Base-by-base conservation (phyloP, 768 basidiomycete species). In the Russula griseocarnosa region DNA sequence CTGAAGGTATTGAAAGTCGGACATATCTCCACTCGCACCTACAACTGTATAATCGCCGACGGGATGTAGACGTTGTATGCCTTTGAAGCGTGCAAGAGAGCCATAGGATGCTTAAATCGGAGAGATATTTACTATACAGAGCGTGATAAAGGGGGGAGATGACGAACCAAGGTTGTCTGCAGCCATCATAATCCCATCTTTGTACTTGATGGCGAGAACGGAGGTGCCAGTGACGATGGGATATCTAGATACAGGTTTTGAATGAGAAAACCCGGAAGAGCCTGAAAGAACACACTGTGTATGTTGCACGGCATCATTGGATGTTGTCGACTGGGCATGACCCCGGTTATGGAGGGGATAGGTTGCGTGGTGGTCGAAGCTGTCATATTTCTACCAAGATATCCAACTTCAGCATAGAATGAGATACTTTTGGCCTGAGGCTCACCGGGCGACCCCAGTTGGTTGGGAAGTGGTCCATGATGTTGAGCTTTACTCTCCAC, bases 221-320 rank as follows among this genome's bases (percentile, higher is more conserved):
- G 89, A 92, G n/a, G 96, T 95, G 62, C 96, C 97, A 0, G 96
- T 98, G 10, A 98, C 93, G 65, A 98, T 87, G 11, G 97, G 97
- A 70, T 94, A 90, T 71, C 92, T 94, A 62, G 50, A 28, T 8
- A n/a, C 57, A 26, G 11, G 53, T n/a, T 16, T 56, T 7, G 34
- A 11, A 58, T 61, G 40, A 6, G 16, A 13, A 22, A 14, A n/a
- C 32, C 14, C 18, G 0, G 50, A 52, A 58, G 13, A 49, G 6
- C 1, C 13, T n/a, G 7, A 61, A 30, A 38, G 13, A 28, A 36
- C 82, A 36, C 55, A 92, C 91, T 93, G 92, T 32, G 94, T 98
- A 67, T 77, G 88, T 71, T 94, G 86, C 0, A 92, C 82, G 44
- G 85, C 82, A 5, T 82, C 82, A 3, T 83, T 74, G 66, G 88